phyloP scores from a whole-genome alignment of 768 basidiomycete genomes.

The Lactifluus volemus region DNA sequence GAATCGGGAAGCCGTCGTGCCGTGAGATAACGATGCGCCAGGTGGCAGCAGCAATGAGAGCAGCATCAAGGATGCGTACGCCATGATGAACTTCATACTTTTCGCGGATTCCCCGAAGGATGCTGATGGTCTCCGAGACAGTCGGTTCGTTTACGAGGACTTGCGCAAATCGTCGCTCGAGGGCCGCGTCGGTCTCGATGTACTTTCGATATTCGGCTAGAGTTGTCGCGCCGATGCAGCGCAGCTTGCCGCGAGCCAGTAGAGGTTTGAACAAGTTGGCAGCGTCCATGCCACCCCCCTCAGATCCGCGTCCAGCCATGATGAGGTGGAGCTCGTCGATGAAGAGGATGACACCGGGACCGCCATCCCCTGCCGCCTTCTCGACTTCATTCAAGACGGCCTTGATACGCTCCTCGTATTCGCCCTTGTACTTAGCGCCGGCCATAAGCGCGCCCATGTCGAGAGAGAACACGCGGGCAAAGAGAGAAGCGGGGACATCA shows the following conservation, averaged over 20 bases:
- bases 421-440: slow-evolving; percentile 86
- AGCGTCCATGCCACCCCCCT: slow-evolving; percentile 90
- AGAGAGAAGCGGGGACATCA: slow-evolving; percentile 72
- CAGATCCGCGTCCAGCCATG: slow-evolving; percentile 78
- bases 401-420: slow-evolving; percentile 96
- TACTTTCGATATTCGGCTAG: slow-evolving; percentile 87
- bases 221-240: slow-evolving; percentile 86
- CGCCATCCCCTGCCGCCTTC: slow-evolving; percentile 69
- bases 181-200: slow-evolving; percentile 86
- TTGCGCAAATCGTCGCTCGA: slow-evolving; percentile 89
- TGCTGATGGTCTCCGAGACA: slow-evolving; percentile 85
- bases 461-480: slow-evolving; percentile 71
- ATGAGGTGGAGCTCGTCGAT: slow-evolving; percentile 93
- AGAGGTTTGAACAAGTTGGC: slow-evolving; percentile 89
- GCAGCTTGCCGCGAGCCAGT: slow-evolving; percentile 73
- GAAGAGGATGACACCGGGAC: slow-evolving; percentile 75
- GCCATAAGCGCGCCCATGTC: slow-evolving; percentile 97
- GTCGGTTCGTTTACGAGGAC: slow-evolving; percentile 87
- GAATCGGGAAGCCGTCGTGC: slow-evolving; percentile 71
- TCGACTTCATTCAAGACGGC: slow-evolving; percentile 88
- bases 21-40: slow-evolving; percentile 91
- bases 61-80: slow-evolving; percentile 80
- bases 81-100: slow-evolving; percentile 87
- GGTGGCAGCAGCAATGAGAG: slow-evolving; percentile 82
- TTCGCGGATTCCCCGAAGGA: slow-evolving; percentile 88